phyloP scores from a whole-genome alignment of 257 asterid genomes.

The Cruciata laevipes region DNA sequence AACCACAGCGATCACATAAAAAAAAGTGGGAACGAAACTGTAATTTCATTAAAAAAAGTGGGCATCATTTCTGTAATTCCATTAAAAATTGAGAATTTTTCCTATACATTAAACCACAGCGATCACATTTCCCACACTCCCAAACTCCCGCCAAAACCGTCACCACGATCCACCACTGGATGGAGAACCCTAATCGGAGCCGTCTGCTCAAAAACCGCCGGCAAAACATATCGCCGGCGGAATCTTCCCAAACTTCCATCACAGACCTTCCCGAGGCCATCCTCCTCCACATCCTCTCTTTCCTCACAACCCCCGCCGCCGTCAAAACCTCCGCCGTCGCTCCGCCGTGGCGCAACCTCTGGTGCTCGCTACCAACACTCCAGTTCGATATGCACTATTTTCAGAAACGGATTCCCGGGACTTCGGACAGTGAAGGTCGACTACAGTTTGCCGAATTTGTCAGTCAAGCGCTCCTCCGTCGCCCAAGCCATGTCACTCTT shows the following conservation, averaged over 20 bases:
- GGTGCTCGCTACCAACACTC: neutral
- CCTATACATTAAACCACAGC: too few species aligned
- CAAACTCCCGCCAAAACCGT: too few species aligned
- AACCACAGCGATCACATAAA: too few species aligned
- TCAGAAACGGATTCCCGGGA: neutral
- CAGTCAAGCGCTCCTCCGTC: neutral
- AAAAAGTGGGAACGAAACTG: too few species aligned
- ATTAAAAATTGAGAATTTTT: too few species aligned
- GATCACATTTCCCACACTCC: too few species aligned
- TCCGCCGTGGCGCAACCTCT: conserved; percentile 10
- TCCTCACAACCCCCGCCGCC: conserved; percentile 3
- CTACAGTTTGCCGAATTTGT: neutral
- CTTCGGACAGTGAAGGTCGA: neutral
- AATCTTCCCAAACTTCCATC: neutral
- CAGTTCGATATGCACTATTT: neutral
- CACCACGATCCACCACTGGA: too few species aligned
- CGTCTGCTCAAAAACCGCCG: too few species aligned
- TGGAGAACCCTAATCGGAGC: too few species aligned
- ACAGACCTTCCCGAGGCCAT: neutral
- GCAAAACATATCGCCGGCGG: too few species aligned
- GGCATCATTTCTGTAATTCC: too few species aligned
- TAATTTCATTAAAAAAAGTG: too few species aligned
- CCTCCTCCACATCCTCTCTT: conserved; percentile 8
- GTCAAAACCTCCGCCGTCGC: neutral
- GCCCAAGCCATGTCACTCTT: neutral